phyloP scores from a whole-genome alignment of 1,284 basidiomycete species.

The Moesziomyces sp. region DNA sequence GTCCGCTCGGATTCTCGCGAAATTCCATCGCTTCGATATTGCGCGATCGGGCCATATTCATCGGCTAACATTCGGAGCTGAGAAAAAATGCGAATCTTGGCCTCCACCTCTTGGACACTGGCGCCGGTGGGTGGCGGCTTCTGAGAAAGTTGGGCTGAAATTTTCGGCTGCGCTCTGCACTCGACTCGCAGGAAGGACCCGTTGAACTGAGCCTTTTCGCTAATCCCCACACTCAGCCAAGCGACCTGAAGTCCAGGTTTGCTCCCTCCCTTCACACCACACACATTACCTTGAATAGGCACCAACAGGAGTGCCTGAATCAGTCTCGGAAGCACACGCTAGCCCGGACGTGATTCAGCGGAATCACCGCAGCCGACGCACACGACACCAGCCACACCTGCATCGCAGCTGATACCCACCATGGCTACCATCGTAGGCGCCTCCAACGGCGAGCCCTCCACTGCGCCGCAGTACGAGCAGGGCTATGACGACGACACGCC shows the following conservation, averaged over 20 bases:
- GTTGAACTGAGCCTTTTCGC: constrained; percentile 21
- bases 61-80: constrained; percentile 17
- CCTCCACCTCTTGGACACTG: constrained; percentile 19
- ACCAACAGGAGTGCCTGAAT: no score
- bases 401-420: not conserved
- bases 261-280: not conserved
- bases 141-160: constrained; percentile 8
- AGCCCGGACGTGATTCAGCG: not conserved
- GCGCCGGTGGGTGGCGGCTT: constrained; percentile 2
- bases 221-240: constrained; percentile 8
- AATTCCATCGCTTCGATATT: not conserved
- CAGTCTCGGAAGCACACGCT: not conserved
- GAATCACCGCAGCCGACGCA: not conserved
- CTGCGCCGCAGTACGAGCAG: constrained; percentile 32
- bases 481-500: constrained; percentile 46
- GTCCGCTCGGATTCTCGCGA: not conserved
- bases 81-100: constrained; percentile 1
- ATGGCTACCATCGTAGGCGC: constrained; percentile 43
- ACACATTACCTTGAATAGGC: no score
- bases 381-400: not conserved
- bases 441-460: constrained; percentile 30
- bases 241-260: not conserved
- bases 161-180: constrained; percentile 16
- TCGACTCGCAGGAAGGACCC: not conserved
- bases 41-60: not conserved